Conservation (phyloP, 148 eudicot species). For the Cornus suecica region DNA sequence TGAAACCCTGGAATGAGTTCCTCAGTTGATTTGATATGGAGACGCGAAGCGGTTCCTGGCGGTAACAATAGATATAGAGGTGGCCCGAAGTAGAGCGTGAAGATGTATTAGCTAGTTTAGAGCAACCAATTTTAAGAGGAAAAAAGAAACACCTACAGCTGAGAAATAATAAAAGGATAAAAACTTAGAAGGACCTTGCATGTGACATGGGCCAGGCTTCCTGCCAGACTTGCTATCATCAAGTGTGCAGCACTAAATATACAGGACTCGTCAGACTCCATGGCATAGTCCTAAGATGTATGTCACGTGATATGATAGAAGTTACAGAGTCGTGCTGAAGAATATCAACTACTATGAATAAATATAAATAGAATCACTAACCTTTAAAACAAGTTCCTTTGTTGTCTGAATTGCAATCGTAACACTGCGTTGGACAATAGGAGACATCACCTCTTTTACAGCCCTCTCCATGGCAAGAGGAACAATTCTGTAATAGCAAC, state of each 20-base stretch:
- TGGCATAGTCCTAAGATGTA: slow-evolving; percentile 12
- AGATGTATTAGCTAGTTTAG: neutral
- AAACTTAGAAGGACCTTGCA: slow-evolving; percentile 11
- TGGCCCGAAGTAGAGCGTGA: neutral
- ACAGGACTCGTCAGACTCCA: slow-evolving; percentile 8
- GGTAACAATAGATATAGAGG: neutral
- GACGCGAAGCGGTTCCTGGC: slow-evolving; percentile 10
- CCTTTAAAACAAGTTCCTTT: slow-evolving; percentile 18
- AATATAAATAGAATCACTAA: neutral
- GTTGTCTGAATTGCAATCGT: slow-evolving; percentile 14
- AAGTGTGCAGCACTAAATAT: slow-evolving; percentile 16
- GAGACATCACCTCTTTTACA: slow-evolving; percentile 4
- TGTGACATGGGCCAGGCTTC: slow-evolving; percentile 13
- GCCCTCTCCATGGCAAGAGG: slow-evolving; percentile 12
- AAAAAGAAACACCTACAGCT: neutral
- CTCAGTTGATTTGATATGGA: slow-evolving; percentile 10
- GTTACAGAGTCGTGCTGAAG: neutral
- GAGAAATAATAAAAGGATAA: neutral
- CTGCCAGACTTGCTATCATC: slow-evolving; percentile 16
- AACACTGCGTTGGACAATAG: slow-evolving; percentile 12
- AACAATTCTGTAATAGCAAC: neutral
- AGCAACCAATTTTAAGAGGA: neutral
- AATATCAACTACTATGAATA: neutral
- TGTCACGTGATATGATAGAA: neutral
- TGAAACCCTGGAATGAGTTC: slow-evolving; percentile 9